Base-by-base conservation (phyloP, 371 early-diverging fungal genomes). In the Mucor irregularis region DNA sequence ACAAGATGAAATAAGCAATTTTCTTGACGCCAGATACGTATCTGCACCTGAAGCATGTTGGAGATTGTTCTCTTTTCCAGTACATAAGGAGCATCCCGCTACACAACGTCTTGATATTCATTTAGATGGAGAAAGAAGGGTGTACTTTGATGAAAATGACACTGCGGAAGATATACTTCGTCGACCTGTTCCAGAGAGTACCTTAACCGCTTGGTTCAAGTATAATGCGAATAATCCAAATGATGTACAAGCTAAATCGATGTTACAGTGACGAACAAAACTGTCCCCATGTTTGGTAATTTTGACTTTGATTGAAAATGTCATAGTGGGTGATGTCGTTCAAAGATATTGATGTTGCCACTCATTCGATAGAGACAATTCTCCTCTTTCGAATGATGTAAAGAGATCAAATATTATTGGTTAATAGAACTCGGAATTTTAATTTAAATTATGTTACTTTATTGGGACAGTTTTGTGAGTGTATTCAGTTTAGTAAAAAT, bases 1-100 rank as follows among this genome's bases (percentile, higher is more conserved):
- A 3, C 26, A 9, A 19, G 39, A 71, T 46, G 61, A 71, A 34
- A 52, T 68, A 9, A 21, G 40, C 0, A 43, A 61, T 0, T 67
- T 34, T 47, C 49, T 46, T 14, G 59, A 62, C 30, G 49, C 65
- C 9, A 25, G 48, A 29, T 48, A 48, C 19, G 34, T 48, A 4
- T 48, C 48, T 8, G 48, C 48, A 1, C 31, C 21, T 6, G 48
- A 48, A 19, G 48, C 33, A 8, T 34, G 2, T 11, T 48, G 48
- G 35, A 1, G 48, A 1, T 8, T 48, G 9, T 34, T 48, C 17
- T 31, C 34, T 21, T 48, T 48, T 29, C 25, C 25, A 2, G 34
- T 48, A 17, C 48, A 48, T 33, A 30, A 33, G 11, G 48, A 48
- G 24, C 34, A 21, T 22, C 48, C 48, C 19, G 35, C 48, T 10